Conservation (phyloP, 352 stramenopile species). For the Phytophthora tentaculata region DNA sequence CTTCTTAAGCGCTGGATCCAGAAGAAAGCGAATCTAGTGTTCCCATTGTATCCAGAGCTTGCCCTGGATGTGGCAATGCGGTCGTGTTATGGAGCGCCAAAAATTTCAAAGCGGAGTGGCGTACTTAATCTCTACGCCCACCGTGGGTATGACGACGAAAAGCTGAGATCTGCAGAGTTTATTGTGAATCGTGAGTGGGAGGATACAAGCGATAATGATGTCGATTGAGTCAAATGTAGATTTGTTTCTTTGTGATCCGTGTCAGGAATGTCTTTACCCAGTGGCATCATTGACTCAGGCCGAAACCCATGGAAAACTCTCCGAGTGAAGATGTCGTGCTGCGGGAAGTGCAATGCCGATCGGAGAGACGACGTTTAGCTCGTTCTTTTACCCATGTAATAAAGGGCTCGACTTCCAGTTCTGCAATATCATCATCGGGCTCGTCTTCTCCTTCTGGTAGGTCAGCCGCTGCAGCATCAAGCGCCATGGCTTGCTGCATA, state of each 20-base stretch:
- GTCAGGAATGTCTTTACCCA: neutral
- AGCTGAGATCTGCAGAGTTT: no score
- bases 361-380: neutral
- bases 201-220: no score
- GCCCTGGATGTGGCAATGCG: slow-evolving; percentile 17
- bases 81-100: neutral
- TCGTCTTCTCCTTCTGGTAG: neutral
- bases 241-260: neutral
- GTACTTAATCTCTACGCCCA: no score
- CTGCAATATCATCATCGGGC: neutral
- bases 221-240: no score
- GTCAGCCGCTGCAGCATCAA: neutral
- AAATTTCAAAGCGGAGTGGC: neutral
- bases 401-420: neutral
- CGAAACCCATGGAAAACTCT: neutral
- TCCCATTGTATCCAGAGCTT: slow-evolving; percentile 8
- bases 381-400: neutral
- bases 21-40: slow-evolving; percentile 18
- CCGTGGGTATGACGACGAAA: no score
- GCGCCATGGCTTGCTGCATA: neutral
- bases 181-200: no score
- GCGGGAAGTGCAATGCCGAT: neutral
- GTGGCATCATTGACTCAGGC: neutral
- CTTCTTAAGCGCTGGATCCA: slow-evolving; percentile 20
- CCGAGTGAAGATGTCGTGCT: neutral